Conservation (phyloP, 148 eudicot genomes). For the Rhododendron ovatum region DNA sequence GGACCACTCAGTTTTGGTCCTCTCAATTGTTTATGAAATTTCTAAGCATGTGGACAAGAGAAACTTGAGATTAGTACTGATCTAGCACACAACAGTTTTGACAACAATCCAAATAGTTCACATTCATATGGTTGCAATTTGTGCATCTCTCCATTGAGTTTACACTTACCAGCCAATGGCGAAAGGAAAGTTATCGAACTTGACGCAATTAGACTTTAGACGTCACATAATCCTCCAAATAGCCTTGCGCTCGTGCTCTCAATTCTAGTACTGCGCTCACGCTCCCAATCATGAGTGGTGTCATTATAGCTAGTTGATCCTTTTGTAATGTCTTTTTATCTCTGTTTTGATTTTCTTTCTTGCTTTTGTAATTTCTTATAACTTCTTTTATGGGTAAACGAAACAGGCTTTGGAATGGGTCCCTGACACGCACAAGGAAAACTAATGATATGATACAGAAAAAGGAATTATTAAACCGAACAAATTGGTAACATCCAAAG, state of each 20-base stretch:
- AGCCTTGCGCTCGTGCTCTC: no score
- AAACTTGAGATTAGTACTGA: not conserved
- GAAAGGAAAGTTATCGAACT: not conserved
- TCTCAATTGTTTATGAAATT: slow-evolving; percentile 5
- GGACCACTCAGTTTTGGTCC: slow-evolving; percentile 16
- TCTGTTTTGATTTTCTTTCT: not conserved
- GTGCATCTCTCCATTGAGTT: not conserved
- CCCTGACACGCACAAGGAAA: not conserved
- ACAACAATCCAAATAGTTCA: not conserved
- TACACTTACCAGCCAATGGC: not conserved
- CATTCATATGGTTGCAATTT: not conserved
- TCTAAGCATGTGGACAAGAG: slow-evolving; percentile 17
- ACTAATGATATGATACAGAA: not conserved
- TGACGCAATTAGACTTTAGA: not conserved
- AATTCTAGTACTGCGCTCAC: no score
- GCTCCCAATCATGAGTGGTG: no score
- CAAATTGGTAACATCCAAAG: not conserved
- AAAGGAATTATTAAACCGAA: not conserved
- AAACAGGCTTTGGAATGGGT: not conserved
- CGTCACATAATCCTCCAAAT: not conserved
- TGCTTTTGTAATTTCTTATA: not conserved
- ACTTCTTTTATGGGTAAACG: not conserved
- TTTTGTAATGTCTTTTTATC: not conserved
- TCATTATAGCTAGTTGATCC: not conserved
- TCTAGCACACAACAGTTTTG: not conserved